Evolutionary conservation across 257 asterid species (phyloP).

Genomic region (Solanum arcanum): DNA sequence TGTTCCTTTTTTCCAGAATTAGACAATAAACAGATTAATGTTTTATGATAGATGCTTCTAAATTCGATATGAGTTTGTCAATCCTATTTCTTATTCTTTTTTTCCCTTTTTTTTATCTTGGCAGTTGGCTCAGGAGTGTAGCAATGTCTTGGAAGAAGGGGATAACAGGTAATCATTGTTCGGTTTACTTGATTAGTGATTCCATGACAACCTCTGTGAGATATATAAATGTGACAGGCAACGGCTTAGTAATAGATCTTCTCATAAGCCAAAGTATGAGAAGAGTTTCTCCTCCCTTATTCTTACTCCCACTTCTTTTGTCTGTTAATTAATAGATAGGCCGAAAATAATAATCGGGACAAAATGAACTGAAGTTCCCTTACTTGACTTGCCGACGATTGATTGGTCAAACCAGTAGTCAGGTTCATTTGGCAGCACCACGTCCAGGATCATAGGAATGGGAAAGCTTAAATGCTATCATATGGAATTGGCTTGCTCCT

Average conservation of each 20-base stretch:
- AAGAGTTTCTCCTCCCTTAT: background rate
- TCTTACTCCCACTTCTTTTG: background rate
- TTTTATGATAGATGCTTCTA: background rate
- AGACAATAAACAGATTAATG: constrained; percentile 14
- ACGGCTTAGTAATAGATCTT: background rate
- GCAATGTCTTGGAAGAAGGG: constrained; percentile 92
- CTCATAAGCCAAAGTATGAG: background rate
- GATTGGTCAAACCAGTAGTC: background rate
- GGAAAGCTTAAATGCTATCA: background rate
- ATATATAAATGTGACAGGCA: background rate
- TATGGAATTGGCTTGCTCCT: background rate
- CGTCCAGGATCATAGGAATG: background rate
- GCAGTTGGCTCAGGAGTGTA: constrained; percentile 35
- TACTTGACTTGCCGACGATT: background rate
- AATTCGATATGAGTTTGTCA: background rate
- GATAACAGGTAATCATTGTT: constrained; percentile 51
- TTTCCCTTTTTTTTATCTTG: background rate
- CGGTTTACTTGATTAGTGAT: background rate
- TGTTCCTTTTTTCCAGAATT: background rate
- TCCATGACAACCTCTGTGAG: background rate
- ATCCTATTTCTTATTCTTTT: background rate
- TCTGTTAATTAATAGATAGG: background rate
- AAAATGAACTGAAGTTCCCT: background rate
- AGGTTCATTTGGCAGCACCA: background rate
- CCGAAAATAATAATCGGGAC: background rate